A percentile compares a stretch with the other conserved stretches of the same genome.
Evolutionary conservation across 495 filamentous ascomycete genomes (phyloP).

Genomic region (Daldinia concentrica): DNA sequence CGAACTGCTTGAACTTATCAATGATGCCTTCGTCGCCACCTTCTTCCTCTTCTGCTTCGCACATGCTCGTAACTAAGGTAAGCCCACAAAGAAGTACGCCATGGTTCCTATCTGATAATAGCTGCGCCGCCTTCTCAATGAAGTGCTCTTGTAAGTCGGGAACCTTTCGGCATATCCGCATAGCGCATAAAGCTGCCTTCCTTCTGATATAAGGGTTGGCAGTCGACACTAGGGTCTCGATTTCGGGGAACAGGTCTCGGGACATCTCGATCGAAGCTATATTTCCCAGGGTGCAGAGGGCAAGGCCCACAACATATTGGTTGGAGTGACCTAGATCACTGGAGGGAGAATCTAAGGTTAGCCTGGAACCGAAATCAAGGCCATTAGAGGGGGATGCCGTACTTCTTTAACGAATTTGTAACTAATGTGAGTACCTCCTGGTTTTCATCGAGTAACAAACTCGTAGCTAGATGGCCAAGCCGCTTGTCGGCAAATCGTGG

Average conservation of each 20-base stretch:
- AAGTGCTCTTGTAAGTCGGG: conserved; percentile 98
- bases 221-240: conserved; percentile 88
- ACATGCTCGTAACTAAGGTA: conserved; percentile 90
- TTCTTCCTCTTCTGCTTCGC: conserved; percentile 91
- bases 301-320: conserved; percentile 97
- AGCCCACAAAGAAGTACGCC: conserved; percentile 92
- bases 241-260: conserved; percentile 94
- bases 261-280: conserved; percentile 99
- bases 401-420: conserved; percentile 98
- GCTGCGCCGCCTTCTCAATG: conserved; percentile 85
- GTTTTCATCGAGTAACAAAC: conserved; percentile 96
- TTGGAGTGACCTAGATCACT: conserved; percentile 97
- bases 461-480: conserved; percentile 93
- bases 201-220: conserved; percentile 96
- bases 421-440: conserved; percentile 97
- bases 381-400: conserved; percentile 36
- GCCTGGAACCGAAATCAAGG: conserved; percentile 11
- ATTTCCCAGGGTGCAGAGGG: conserved; percentile 93
- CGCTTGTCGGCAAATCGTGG: conserved; percentile 98
- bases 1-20: conserved; percentile 87
- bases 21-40: conserved; percentile 85
- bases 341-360: conserved; percentile 45
- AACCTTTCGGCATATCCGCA: conserved; percentile 98
- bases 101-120: conserved; percentile 92
- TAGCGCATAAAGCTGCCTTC: conserved; percentile 99